Conservation (phyloP, 139 green algal species). For the Zygnema cylindricum region DNA sequence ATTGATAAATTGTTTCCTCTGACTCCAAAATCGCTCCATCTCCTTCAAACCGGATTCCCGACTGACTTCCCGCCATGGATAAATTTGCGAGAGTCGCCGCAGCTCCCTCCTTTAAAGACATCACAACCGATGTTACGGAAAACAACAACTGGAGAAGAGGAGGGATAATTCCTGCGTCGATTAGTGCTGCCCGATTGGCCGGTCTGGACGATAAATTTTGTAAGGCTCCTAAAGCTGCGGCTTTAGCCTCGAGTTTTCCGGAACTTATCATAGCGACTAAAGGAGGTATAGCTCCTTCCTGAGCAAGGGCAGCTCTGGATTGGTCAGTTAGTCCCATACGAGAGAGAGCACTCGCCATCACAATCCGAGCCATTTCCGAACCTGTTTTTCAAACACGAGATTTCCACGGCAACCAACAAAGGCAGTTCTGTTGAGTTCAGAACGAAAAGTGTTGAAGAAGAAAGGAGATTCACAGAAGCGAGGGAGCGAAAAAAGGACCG, state of each 20-base stretch:
- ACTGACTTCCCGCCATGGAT: neutral
- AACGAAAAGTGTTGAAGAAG: too few species aligned
- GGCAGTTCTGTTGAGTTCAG: too few species aligned
- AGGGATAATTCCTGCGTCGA: conserved; percentile 31
- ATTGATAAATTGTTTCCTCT: conserved; percentile 50
- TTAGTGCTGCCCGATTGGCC: conserved; percentile 30
- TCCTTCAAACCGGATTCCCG: neutral
- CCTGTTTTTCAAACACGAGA: conserved; percentile 24
- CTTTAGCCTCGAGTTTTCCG: conserved; percentile 54
- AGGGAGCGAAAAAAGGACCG: too few species aligned
- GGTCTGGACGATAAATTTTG: conserved; percentile 46
- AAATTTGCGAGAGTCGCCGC: conserved; percentile 42
- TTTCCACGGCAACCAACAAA: too few species aligned
- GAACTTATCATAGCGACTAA: conserved; percentile 42
- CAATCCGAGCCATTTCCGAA: conserved; percentile 37
- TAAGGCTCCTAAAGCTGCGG: conserved; percentile 34
- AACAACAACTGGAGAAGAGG: conserved; percentile 48
- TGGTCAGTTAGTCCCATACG: conserved; percentile 49
- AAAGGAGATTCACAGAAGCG: too few species aligned
- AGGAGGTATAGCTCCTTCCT: conserved; percentile 41
- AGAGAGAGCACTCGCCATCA: conserved; percentile 43
- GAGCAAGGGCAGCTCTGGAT: conserved; percentile 35
- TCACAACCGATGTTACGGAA: conserved; percentile 54
- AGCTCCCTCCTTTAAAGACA: conserved; percentile 45
- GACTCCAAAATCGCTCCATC: conserved; percentile 17